Evolutionary conservation across 768 basidiomycete species (phyloP).

Genomic region (Kwoniella sp.): DNA sequence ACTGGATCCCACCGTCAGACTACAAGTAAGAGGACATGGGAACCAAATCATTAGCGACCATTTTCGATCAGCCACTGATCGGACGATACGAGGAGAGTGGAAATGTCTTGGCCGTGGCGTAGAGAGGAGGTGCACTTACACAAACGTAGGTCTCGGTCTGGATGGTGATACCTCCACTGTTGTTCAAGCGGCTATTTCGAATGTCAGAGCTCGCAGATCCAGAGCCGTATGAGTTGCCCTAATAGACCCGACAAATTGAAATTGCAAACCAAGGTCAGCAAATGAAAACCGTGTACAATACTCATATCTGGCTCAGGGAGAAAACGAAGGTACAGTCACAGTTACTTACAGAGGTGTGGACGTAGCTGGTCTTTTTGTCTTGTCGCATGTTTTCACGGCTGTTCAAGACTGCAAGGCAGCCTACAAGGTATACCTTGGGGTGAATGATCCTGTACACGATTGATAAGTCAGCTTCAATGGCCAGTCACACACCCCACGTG

Average conservation of each 20-base stretch:
- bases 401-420: slow-evolving; percentile 18
- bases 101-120: too few relatives aligned
- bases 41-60: too few relatives aligned
- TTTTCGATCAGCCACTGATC: too few relatives aligned
- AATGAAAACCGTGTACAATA: too few relatives aligned
- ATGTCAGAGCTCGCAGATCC: slow-evolving; percentile 2
- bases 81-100: neutral
- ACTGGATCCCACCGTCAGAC: slow-evolving; percentile 6
- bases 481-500: too few relatives aligned
- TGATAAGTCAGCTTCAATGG: too few relatives aligned
- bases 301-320: too few relatives aligned
- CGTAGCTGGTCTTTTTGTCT: slow-evolving; percentile 9
- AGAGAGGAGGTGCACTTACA: slow-evolving; percentile 1
- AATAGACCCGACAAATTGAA: neutral
- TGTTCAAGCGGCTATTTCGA: neutral
- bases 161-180: slow-evolving; percentile 10
- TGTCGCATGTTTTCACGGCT: slow-evolving; percentile 12
- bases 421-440: slow-evolving; percentile 22
- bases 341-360: slow-evolving; percentile 14
- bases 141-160: slow-evolving; percentile 18
- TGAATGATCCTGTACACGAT: slow-evolving; percentile 23
- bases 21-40: neutral
- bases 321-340: too few relatives aligned
- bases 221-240: neutral
- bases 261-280: too few relatives aligned